Conservation (phyloP, 768 basidiomycete genomes). For the Lactarius psammicola region DNA sequence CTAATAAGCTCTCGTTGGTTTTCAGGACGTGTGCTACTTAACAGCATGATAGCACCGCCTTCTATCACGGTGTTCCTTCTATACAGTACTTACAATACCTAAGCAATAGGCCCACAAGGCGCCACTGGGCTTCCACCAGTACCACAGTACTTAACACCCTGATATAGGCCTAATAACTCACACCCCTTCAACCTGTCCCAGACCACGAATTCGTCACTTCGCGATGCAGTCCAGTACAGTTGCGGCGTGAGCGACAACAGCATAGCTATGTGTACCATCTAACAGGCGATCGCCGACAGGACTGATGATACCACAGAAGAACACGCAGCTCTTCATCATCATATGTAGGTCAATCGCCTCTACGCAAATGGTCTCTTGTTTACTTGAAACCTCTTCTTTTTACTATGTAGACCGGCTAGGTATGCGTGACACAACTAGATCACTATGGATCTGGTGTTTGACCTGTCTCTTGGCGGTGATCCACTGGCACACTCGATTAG, state of each 20-base stretch:
- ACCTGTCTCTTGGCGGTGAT: neutral
- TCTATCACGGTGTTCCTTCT: too few relatives aligned
- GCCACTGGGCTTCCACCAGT: neutral
- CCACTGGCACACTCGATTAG: neutral
- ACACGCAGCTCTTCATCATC: neutral
- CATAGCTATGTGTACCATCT: neutral
- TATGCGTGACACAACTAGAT: neutral
- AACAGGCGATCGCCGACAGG: neutral
- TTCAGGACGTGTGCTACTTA: too few relatives aligned
- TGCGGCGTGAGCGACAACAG: neutral
- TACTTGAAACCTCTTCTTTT: neutral
- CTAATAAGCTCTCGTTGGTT: too few relatives aligned
- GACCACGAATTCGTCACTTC: neutral
- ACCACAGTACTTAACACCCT: too few relatives aligned
- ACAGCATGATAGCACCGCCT: too few relatives aligned
- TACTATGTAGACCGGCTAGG: neutral
- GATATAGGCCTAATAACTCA: too few relatives aligned
- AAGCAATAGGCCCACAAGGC: too few relatives aligned
- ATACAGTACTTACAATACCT: too few relatives aligned
- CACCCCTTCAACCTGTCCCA: too few relatives aligned
- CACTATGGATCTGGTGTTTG: neutral
- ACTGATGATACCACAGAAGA: neutral
- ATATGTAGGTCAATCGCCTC: neutral
- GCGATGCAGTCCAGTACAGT: neutral
- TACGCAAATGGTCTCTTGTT: neutral